These are phyloP conservation scores for Elongisporangium prolatum DNA, from an alignment of 352 stramenopile genomes.

Conservation along the genomic window DNA sequence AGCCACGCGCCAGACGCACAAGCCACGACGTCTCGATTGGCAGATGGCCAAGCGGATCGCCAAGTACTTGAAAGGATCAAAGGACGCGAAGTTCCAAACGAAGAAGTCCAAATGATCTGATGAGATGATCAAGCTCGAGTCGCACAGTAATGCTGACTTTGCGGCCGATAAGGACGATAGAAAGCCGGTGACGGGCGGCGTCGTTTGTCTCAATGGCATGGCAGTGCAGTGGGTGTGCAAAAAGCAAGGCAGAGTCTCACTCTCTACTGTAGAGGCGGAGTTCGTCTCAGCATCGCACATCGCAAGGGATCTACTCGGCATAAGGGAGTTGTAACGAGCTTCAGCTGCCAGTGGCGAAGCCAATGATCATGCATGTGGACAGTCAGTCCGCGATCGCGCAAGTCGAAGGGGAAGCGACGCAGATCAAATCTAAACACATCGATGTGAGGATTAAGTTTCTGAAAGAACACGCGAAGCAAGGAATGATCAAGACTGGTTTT, in stretches of 20 bases:
- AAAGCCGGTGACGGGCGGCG: slow-evolving; percentile 15
- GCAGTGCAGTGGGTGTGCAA: slow-evolving; percentile 8
- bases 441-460: slow-evolving; percentile 12
- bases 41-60: slow-evolving; percentile 13
- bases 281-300: slow-evolving; percentile 8
- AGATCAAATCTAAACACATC: slow-evolving; percentile 7
- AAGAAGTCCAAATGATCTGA: neutral
- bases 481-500: slow-evolving; percentile 3
- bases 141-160: slow-evolving; percentile 19
- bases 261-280: slow-evolving; percentile 19
- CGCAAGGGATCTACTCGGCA: slow-evolving; percentile 3
- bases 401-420: slow-evolving; percentile 7
- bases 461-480: slow-evolving; percentile 1
- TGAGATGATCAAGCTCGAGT: neutral
- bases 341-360: neutral
- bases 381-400: slow-evolving; percentile 11
- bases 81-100: slow-evolving; percentile 10
- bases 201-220: slow-evolving; percentile 14
- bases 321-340: slow-evolving; percentile 11
- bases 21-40: slow-evolving; percentile 7
- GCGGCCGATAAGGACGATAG: slow-evolving; percentile 12
- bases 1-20: slow-evolving; percentile 12
- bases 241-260: slow-evolving; percentile 10
- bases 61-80: slow-evolving; percentile 18
- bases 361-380: slow-evolving; percentile 5